phyloP scores from a whole-genome alignment of 2,329 filamentous ascomycete species.

The Aspergillus felis region DNA sequence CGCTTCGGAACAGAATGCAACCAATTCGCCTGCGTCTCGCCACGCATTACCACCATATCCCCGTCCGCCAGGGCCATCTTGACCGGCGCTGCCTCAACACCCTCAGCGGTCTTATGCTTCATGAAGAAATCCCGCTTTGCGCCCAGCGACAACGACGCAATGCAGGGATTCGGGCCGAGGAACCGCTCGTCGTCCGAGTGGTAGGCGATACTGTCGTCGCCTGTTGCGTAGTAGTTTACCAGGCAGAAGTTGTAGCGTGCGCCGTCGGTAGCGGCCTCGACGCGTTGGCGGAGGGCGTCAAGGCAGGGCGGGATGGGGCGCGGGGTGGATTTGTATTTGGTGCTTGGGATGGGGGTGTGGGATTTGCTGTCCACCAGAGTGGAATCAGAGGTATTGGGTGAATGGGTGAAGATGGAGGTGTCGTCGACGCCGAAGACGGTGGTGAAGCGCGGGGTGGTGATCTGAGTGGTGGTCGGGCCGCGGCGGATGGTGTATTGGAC shows the following conservation, averaged over 20 bases:
- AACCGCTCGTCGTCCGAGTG: slow-evolving; percentile 80
- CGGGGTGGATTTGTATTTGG: slow-evolving; percentile 59
- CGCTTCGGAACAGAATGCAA: slow-evolving; percentile 74
- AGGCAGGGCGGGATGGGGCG: slow-evolving; percentile 69
- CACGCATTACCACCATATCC: slow-evolving; percentile 77
- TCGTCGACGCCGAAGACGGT: slow-evolving; percentile 61
- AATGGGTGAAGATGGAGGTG: slow-evolving; percentile 45
- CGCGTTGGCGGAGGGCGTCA: slow-evolving; percentile 57
- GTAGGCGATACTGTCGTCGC: slow-evolving; percentile 72
- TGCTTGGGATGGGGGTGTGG: slow-evolving; percentile 34
- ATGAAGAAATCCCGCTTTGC: slow-evolving; percentile 70
- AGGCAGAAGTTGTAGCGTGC: slow-evolving; percentile 71
- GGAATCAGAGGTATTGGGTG: not conserved
- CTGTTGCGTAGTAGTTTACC: slow-evolving; percentile 79
- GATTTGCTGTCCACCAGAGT: slow-evolving; percentile 42
- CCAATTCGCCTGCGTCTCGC: slow-evolving; percentile 71
- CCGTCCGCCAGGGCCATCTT: slow-evolving; percentile 60
- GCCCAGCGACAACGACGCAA: slow-evolving; percentile 71
- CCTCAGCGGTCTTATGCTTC: slow-evolving; percentile 66
- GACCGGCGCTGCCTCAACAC: slow-evolving; percentile 35
- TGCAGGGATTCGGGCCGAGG: slow-evolving; percentile 64
- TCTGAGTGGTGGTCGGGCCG: slow-evolving; percentile 57
- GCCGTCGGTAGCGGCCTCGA: slow-evolving; percentile 60
- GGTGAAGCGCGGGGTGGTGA: slow-evolving; percentile 60
- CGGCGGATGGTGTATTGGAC: slow-evolving; percentile 71